Base-by-base conservation (phyloP, 352 stramenopile species). In the Pythium periplocum region DNA sequence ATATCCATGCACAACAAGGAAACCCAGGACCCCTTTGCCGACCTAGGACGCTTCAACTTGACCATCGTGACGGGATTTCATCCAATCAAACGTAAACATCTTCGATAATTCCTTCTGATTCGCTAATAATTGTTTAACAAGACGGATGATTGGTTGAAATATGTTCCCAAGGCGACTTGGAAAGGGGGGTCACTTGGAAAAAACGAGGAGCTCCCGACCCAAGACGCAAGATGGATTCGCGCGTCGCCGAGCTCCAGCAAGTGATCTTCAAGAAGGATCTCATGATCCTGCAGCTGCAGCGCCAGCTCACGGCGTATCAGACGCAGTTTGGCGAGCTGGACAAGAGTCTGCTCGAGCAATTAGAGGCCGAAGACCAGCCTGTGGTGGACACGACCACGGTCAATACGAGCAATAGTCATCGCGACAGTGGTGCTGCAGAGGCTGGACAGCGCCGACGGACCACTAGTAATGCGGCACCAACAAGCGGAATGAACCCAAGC, bases 201-300 rank as follows among this genome's bases (percentile, higher is more conserved):
- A 26, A 26, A 26, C 17, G 17, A 26, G 17, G 17, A 26, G 17
- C 43, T 11, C 17, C 9, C 43, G 43, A 48, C 17, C 48, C 48
- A 31, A 1, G 53, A 3, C 7, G 37, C 44, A 42, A 45, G 40
- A 84, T 84, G 73, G 71, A 81, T 48, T 67, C 67, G 62, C 71
- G 71, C 37, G 66, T 89, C 17, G 45, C 66, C 37, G 78, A 87
- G 67, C 73, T 92, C 46, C 78, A 92, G 64, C 78, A 87, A 43
- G 73, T 92, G 54, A 90, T 92, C 52, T 62, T 87, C 50, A 86
- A 90, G 65, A 92, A 92, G 59, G 82, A 92, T 58, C 61, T 87
- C 55, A 88, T 90, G 77, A 90, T 92, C 57, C 61, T 92, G 31
- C 70, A 82, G 53, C 66, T 92, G 11, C 77, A 88, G 69, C 82